Conservation (phyloP, 2,329 filamentous ascomycete genomes). For the Nemania diffusa region DNA sequence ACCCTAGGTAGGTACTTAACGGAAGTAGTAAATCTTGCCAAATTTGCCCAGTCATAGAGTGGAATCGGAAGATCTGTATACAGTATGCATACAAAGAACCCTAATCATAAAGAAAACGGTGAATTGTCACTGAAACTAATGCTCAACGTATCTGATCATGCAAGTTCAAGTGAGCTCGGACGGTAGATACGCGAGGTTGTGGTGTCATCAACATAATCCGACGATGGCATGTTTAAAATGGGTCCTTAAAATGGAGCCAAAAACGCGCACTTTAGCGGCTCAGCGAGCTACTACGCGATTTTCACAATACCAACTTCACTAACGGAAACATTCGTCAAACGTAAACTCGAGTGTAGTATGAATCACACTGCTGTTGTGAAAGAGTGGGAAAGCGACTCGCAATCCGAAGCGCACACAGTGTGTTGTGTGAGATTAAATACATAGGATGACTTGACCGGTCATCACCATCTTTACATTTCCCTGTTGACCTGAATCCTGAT, state of each 20-base stretch:
- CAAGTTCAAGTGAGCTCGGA: conserved; percentile 7
- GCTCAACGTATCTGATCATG: conserved; percentile 9
- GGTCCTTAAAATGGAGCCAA: conserved; percentile 9
- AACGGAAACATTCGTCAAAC: background rate
- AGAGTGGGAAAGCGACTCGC: conserved; percentile 1
- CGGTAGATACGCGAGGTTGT: conserved; percentile 26
- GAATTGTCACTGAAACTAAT: background rate
- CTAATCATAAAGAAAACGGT: no score
- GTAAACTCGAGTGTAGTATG: background rate
- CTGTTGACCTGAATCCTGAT: conserved; percentile 2
- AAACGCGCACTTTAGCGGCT: background rate
- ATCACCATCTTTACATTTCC: background rate
- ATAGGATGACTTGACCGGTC: background rate
- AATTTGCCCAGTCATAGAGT: background rate
- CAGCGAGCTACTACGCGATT: background rate
- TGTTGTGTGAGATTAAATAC: no score
- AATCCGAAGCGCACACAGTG: background rate
- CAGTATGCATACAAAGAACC: no score
- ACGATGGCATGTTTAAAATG: conserved; percentile 25
- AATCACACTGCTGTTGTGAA: background rate
- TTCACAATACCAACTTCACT: background rate
- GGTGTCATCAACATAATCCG: conserved; percentile 23
- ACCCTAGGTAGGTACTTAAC: no score
- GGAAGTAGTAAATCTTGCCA: background rate
- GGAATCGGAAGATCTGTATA: background rate